Conservation (phyloP, 495 filamentous ascomycete species). For the Immersiella caudata region DNA sequence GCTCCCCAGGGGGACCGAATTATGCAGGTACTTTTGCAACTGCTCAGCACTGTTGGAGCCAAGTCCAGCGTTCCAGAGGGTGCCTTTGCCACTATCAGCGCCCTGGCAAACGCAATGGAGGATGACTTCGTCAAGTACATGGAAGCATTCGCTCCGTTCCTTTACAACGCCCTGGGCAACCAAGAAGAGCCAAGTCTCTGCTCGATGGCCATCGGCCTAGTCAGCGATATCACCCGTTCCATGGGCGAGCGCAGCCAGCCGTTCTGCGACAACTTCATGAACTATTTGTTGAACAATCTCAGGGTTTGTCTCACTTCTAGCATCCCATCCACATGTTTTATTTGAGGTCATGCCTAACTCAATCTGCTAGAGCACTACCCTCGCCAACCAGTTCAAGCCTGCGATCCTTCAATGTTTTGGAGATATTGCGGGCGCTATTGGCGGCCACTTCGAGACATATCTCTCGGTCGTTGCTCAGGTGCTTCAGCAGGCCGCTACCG, state of each 20-base stretch:
- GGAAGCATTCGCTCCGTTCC: constrained; percentile 86
- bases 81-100: constrained; percentile 85
- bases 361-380: constrained; percentile 58
- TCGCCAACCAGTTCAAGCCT: constrained; percentile 96
- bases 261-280: constrained; percentile 97
- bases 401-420: constrained; percentile 98
- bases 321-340: not conserved
- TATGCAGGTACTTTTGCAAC: constrained; percentile 82
- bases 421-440: constrained; percentile 95
- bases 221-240: constrained; percentile 92
- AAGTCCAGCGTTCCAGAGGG: constrained; percentile 96
- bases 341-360: constrained; percentile 35
- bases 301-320: constrained; percentile 59
- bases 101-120: constrained; percentile 83
- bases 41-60: constrained; percentile 72
- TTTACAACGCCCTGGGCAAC: constrained; percentile 91
- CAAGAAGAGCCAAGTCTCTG: constrained; percentile 93
- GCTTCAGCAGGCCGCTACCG: constrained; percentile 84
- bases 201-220: constrained; percentile 94
- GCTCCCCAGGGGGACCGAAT: constrained; percentile 88
- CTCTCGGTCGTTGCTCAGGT: constrained; percentile 89
- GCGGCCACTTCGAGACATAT: constrained; percentile 89
- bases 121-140: constrained; percentile 95
- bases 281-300: constrained; percentile 87
- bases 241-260: constrained; percentile 87